These are phyloP conservation scores for Amaranthus tricolor DNA, from an alignment of 179 eudicot genomes.

Conservation along the genomic window DNA sequence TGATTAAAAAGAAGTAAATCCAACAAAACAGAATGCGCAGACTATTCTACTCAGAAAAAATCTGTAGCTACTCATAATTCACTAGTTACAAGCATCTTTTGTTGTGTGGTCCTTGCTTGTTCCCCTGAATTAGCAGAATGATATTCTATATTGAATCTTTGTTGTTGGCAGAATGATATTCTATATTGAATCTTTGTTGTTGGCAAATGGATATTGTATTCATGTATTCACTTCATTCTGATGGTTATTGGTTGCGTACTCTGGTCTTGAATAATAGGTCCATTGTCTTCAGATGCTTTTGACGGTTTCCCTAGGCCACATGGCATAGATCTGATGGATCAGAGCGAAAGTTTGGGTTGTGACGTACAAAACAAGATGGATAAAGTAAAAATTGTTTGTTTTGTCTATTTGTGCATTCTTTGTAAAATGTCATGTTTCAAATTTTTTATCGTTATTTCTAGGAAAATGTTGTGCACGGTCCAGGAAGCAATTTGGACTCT, in stretches of 20 bases:
- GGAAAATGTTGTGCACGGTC: constrained; percentile 28
- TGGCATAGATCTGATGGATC: constrained; percentile 7
- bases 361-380: constrained; percentile 19
- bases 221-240: not conserved
- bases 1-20: not conserved
- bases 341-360: constrained; percentile 27
- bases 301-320: constrained; percentile 28
- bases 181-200: not conserved
- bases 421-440: not conserved
- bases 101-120: not conserved
- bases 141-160: not conserved
- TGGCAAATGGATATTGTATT: not conserved
- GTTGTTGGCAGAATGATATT: not conserved
- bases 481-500: constrained; percentile 15
- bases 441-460: constrained; percentile 13
- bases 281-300: constrained; percentile 21
- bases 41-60: not conserved
- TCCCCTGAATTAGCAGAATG: not conserved
- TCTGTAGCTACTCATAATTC: not conserved
- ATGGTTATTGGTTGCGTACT: not conserved
- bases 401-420: not conserved
- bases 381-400: constrained; percentile 38
- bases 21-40: not conserved
- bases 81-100: not conserved
- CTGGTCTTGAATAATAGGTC: not conserved